Evolutionary conservation across 2,329 filamentous ascomycete genomes (phyloP).

Genomic region (Ceratocystis colombiana): DNA sequence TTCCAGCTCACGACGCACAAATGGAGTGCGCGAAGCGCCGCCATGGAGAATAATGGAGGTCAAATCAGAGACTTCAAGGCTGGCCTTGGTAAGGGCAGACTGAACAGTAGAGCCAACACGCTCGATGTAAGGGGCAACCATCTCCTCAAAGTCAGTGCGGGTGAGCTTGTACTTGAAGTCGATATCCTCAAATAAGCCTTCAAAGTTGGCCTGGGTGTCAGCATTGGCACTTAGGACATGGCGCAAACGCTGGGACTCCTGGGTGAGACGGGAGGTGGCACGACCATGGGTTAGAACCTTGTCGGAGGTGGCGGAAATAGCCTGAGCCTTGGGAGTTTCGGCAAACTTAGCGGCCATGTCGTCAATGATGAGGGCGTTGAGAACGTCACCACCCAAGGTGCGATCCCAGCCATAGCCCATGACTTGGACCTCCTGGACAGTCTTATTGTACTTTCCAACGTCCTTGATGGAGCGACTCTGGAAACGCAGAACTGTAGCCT

Average conservation of each 20-base stretch:
- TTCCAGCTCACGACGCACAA: constrained; percentile 84
- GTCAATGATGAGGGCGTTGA: constrained; percentile 80
- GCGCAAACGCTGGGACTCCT: constrained; percentile 76
- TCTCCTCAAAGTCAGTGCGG: constrained; percentile 68
- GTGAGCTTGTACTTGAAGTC: constrained; percentile 88
- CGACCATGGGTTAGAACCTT: constrained; percentile 67
- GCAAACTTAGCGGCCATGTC: constrained; percentile 78
- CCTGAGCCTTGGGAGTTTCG: constrained; percentile 57
- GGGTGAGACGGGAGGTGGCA: constrained; percentile 79
- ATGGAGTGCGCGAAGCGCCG: constrained; percentile 80
- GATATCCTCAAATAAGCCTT: constrained; percentile 81
- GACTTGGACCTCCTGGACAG: constrained; percentile 86
- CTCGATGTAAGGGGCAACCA: constrained; percentile 57
- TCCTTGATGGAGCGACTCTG: constrained; percentile 86
- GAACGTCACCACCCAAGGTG: constrained; percentile 75
- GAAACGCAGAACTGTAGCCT: constrained; percentile 80
- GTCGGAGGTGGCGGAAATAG: constrained; percentile 50
- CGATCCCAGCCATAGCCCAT: constrained; percentile 80
- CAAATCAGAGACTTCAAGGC: constrained; percentile 62
- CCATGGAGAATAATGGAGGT: constrained; percentile 90
- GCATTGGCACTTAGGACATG: constrained; percentile 90
- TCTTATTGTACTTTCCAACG: constrained; percentile 88
- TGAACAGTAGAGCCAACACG: constrained; percentile 61
- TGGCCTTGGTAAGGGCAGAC: constrained; percentile 62
- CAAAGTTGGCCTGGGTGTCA: constrained; percentile 69